Evolutionary conservation across 257 asterid genomes (phyloP), one percentile per base, ranked within the genome.

Genomic region (Plectranthus barbatus): DNA sequence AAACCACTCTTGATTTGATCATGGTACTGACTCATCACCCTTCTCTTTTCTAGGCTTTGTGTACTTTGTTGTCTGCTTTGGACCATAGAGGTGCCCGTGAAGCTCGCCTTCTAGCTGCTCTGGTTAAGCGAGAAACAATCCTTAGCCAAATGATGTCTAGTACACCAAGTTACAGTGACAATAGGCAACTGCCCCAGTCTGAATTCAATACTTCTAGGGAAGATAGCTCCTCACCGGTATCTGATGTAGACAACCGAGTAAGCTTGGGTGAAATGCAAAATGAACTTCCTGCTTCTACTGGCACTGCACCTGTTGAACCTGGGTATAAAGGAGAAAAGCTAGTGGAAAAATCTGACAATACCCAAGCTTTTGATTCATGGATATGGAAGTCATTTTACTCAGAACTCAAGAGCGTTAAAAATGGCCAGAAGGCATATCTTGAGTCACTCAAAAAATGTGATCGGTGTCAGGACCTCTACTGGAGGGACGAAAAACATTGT

Each of bases 401-500:
- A 59, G 79, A 75, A 54, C 90, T 93, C 64, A 83, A 76, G 57
- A 53, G 90, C 5, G 96, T 93, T 64, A 93, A 82, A 70, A 65
- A 52, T 68, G 94, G 94, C n/a, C 88, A 84, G 76, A 84, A 81
- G 79, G 75, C 97, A 57, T 86, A 78, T 74, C 83, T 77, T 56
- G 90, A 90, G 69, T 80, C 90, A 11, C 86, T 93, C 70, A 81
- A 80, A 73, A 90, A 86, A 80, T 93, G 99, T 66, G 90, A 74
- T 64, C 80, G 69, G 34, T 93, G 99, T 79, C 95, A 81, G 68
- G 99, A 93, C 71, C 92, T 93, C 31, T 93, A 85, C 60, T 90
- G 95, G 96, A 84, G 90, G 80, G 96, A 90, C 19, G 97, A 93
- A 84, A 93, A 82, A 76, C 99, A 93, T 80, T 93, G 99, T 77